Base-by-base conservation (phyloP, 2,329 filamentous ascomycete genomes). In the Paramyrothecium roridum region DNA sequence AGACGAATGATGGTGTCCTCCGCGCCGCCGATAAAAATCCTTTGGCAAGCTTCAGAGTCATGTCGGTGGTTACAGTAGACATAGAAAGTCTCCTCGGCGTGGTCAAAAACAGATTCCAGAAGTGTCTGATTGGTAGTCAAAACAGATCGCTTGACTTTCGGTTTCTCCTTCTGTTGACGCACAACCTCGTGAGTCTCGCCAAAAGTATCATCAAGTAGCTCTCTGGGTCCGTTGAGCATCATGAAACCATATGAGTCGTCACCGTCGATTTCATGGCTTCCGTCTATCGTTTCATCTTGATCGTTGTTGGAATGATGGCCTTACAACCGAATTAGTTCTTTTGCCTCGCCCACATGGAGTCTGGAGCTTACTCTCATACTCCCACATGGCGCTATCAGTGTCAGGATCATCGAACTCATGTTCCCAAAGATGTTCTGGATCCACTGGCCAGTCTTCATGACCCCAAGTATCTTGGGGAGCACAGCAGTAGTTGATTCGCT, bases 201-300 rank as follows among this genome's bases (percentile, higher is more conserved):
- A 50, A 70, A 70, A 19, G 54, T 54, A 52, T 62, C 56, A 52
- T 70, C 58, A 20, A 70, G 59, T 12, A 66, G 58, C n/a, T 59
- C 67, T 21, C 57, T 48, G 6, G 59, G 57, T 0, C 68, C 67
- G 54, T 70, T 57, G 8, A 70, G 59, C 64, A 69, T 69, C 13
- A 70, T 52, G 48, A 70, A 68, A 6, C 66, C 67, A 54, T 67
- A 69, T 1, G 68, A 53, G 54, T 70, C 67, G 4, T 40, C 53
- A 17, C 65, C 67, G 37, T 58, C 49, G 17, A 48, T 23, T 8
- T 48, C 45, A n/a, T 53, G 45, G 13, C 45, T 17, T 8, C 20
- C 19, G 48, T 57, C 56, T 34, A 62, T 53, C 17, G 26, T 50
- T 19, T 34, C 48, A 46, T 66, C 63, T 8, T 48, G 16, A 37